These are phyloP conservation scores for Circinella umbellata DNA, from an alignment of 371 early-diverging fungal genomes.

Conservation along the genomic window DNA sequence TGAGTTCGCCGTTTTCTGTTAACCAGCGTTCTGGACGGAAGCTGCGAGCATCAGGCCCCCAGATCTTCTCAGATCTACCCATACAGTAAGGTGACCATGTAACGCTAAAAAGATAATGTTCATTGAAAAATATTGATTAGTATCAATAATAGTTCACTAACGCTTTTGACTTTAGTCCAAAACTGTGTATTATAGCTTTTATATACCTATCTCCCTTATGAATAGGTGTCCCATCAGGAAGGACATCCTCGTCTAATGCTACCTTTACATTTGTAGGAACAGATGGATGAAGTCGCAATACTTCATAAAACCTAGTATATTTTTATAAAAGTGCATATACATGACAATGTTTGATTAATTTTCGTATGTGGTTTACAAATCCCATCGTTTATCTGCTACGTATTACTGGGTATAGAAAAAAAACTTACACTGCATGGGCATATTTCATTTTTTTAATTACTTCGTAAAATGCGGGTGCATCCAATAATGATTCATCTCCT, in stretches of 20 bases:
- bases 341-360: too few relatives aligned
- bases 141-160: too few relatives aligned
- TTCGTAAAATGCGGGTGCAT: conserved; percentile 44
- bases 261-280: conserved; percentile 72
- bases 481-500: conserved; percentile 28
- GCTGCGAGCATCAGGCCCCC: conserved; percentile 65
- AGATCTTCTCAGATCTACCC: conserved; percentile 55
- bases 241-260: conserved; percentile 67
- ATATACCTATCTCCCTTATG: conserved; percentile 50
- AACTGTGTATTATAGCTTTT: too few relatives aligned
- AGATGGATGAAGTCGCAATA: conserved; percentile 71
- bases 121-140: too few relatives aligned
- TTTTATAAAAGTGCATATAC: background rate
- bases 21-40: conserved; percentile 68
- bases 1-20: conserved; percentile 28
- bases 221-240: conserved; percentile 70
- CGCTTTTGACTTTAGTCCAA: too few relatives aligned
- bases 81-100: conserved; percentile 55
- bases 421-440: conserved; percentile 60
- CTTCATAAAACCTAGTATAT: conserved; percentile 52
- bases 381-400: too few relatives aligned
- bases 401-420: conserved; percentile 64
- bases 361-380: too few relatives aligned
- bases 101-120: background rate
- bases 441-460: conserved; percentile 57